Conservation (phyloP, 306 rosid genomes). For the Trifolium fragiferum region DNA sequence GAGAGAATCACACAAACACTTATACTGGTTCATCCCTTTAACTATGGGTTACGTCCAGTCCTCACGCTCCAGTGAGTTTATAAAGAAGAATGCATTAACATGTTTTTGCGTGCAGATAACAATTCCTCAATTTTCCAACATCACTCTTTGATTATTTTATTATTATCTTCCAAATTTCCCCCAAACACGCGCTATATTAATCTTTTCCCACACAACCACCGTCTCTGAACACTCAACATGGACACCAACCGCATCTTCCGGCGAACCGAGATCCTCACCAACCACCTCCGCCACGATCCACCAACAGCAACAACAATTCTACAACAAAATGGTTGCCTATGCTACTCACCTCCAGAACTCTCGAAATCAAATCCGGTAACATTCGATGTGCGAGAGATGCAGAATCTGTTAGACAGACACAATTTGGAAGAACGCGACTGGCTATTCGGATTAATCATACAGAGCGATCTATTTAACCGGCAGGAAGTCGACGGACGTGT, state of each 20-base stretch:
- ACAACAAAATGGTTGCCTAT: slow-evolving; percentile 8
- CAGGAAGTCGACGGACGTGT: slow-evolving; percentile 53
- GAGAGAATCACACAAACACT: too few relatives aligned
- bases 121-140: too few relatives aligned
- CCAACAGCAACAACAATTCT: slow-evolving; percentile 1
- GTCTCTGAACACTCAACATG: background rate
- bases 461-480: slow-evolving; percentile 75
- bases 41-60: too few relatives aligned
- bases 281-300: slow-evolving; percentile 32
- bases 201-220: too few relatives aligned
- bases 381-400: slow-evolving; percentile 65
- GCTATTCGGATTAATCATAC: slow-evolving; percentile 62
- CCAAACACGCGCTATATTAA: too few relatives aligned
- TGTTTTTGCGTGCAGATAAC: too few relatives aligned
- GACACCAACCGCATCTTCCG: slow-evolving; percentile 39
- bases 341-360: slow-evolving; percentile 33
- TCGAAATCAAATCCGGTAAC: slow-evolving; percentile 11
- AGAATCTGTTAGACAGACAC: slow-evolving; percentile 69
- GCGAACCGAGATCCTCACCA: slow-evolving; percentile 30
- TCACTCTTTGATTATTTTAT: too few relatives aligned
- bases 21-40: too few relatives aligned
- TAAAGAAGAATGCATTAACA: too few relatives aligned
- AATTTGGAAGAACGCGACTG: slow-evolving; percentile 79
- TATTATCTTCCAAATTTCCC: too few relatives aligned
- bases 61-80: too few relatives aligned